Conservation (phyloP, 495 filamentous ascomycete genomes). For the Xylaria nigripes region DNA sequence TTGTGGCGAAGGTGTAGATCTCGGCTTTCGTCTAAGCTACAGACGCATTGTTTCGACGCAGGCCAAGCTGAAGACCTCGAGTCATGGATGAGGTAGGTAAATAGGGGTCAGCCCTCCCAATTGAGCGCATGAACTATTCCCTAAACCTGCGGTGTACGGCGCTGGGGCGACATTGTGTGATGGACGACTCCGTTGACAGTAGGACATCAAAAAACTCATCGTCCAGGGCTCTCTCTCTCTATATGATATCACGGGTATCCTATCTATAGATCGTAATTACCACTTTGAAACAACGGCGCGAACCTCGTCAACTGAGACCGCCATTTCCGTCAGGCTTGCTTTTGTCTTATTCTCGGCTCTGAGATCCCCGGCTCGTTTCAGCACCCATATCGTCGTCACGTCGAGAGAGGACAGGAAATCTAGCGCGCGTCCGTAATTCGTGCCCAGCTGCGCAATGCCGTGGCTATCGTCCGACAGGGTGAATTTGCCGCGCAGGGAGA, state of each 20-base stretch:
- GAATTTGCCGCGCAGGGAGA: slow-evolving; percentile 62
- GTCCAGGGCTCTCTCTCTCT: no score
- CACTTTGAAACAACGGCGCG: slow-evolving; percentile 17
- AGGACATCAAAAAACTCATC: no score
- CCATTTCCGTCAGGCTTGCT: slow-evolving; percentile 23
- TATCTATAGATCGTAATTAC: slow-evolving; percentile 1
- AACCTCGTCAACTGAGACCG: slow-evolving; percentile 15
- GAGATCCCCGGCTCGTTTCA: slow-evolving; percentile 25
- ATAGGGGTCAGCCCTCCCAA: no score
- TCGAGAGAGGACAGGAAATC: slow-evolving; percentile 47
- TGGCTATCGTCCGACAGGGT: slow-evolving; percentile 91
- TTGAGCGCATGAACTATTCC: no score
- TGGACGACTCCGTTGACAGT: no score
- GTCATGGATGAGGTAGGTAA: no score
- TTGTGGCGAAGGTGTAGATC: no score
- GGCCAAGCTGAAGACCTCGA: no score
- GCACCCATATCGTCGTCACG: slow-evolving; percentile 40
- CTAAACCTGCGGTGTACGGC: no score
- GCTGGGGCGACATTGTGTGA: no score
- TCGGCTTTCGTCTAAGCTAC: no score
- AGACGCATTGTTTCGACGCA: no score
- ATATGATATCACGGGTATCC: neutral
- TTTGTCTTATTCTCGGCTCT: slow-evolving; percentile 12
- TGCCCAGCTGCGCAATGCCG: slow-evolving; percentile 67
- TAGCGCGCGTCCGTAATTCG: slow-evolving; percentile 43